A percentile compares a stretch with the other conserved stretches of the same genome.
These are phyloP conservation scores for Gomphus bonarii DNA, from an alignment of 1,284 basidiomycete genomes.

Conservation along the genomic window DNA sequence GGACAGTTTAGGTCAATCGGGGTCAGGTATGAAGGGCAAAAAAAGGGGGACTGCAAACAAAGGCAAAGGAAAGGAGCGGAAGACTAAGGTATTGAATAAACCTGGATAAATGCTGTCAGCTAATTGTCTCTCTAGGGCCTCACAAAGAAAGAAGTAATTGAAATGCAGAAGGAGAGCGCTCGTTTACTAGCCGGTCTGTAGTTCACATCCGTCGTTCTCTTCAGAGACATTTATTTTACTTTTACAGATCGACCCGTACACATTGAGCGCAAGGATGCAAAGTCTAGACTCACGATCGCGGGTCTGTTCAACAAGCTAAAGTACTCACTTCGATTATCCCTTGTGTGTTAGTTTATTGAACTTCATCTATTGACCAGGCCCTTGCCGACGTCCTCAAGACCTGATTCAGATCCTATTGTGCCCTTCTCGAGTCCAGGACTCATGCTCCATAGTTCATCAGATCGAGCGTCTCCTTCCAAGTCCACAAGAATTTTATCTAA, in stretches of 20 bases:
- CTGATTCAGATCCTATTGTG: constrained; percentile 7
- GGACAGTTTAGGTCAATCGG: background rate
- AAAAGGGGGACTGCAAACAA: background rate
- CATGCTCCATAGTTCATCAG: background rate
- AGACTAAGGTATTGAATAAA: background rate
- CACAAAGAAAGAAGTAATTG: constrained; percentile 8
- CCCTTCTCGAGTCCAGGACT: constrained; percentile 6
- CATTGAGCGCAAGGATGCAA: background rate
- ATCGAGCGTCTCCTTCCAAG: background rate
- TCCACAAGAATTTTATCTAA: background rate
- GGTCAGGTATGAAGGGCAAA: background rate
- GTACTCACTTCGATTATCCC: background rate
- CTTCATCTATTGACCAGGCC: background rate
- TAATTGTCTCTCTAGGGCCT: background rate
- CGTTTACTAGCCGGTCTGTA: constrained; percentile 6
- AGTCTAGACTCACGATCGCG: background rate
- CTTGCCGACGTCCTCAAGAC: background rate
- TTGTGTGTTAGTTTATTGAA: background rate
- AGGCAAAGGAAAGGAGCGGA: background rate
- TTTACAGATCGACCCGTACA: constrained; percentile 3
- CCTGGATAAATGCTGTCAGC: background rate
- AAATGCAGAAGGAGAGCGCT: constrained; percentile 9
- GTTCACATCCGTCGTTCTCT: background rate
- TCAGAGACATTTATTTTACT: background rate
- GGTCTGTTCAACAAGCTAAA: constrained; percentile 2